Evolutionary conservation across 2,329 filamentous ascomycete species (phyloP).

Genomic region (Ampelomyces quisqualis): DNA sequence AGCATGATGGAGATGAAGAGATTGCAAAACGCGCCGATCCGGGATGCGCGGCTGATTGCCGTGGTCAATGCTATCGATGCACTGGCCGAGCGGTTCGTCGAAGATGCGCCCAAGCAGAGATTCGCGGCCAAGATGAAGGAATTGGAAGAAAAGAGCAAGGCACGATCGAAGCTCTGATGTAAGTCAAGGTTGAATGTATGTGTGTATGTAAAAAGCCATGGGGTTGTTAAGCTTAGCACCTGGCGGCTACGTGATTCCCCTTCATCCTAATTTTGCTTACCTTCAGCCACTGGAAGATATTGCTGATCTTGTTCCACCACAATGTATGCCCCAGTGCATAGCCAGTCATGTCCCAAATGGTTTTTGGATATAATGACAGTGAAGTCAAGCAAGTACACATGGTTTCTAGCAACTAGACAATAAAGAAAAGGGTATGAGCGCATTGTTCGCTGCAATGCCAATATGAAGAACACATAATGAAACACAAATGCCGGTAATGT

Average conservation of each 20-base stretch:
- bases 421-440: slow-evolving; percentile 30
- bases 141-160: slow-evolving; percentile 39
- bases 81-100: slow-evolving; percentile 52
- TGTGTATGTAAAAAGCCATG: too few species aligned
- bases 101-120: slow-evolving; percentile 49
- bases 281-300: too few species aligned
- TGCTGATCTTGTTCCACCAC: too few species aligned
- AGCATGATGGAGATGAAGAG: slow-evolving; percentile 57
- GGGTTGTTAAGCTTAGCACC: too few species aligned
- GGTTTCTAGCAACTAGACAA: slow-evolving; percentile 18
- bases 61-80: slow-evolving; percentile 53
- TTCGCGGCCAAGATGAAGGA: slow-evolving; percentile 47
- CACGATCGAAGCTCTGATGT: slow-evolving; percentile 30
- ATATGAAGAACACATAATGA: slow-evolving; percentile 5
- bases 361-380: neutral
- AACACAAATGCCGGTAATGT: slow-evolving; percentile 9
- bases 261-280: too few species aligned
- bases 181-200: neutral
- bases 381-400: slow-evolving; percentile 12
- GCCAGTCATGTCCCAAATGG: neutral
- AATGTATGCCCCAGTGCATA: slow-evolving; percentile 4
- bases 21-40: slow-evolving; percentile 50
- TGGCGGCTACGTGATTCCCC: neutral
- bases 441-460: slow-evolving; percentile 17
- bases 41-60: slow-evolving; percentile 49